Percentiles rank a stretch among this genome's conserved stretches.
These are phyloP conservation scores for Aspergillus sclerotialis DNA, from an alignment of 2,329 filamentous ascomycete species.

Conservation along the genomic window DNA sequence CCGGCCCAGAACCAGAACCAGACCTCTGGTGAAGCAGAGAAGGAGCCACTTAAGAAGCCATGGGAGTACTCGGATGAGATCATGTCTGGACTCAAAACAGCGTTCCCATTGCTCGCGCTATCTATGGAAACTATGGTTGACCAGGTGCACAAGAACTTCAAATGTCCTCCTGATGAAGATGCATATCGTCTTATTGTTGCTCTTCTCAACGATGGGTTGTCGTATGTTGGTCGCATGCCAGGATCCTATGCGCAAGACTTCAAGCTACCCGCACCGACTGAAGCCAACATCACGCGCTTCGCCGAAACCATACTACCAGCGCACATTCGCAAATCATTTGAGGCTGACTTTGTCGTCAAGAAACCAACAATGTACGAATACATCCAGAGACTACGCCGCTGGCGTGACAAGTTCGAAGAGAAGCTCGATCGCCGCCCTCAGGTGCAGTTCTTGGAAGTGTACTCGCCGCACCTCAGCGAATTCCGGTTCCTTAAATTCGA, in stretches of 20 bases:
- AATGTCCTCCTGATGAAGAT: conserved; percentile 96
- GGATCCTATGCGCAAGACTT: conserved; percentile 81
- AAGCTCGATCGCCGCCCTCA: conserved; percentile 80
- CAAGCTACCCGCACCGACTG: conserved; percentile 81
- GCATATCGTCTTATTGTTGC: conserved; percentile 97
- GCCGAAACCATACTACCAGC: conserved; percentile 90
- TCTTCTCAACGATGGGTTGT: conserved; percentile 86
- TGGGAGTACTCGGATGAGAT: conserved; percentile 98
- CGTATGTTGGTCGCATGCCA: conserved; percentile 84
- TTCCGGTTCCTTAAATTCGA: conserved; percentile 98
- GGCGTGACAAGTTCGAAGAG: conserved; percentile 97
- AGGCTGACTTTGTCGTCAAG: conserved; percentile 90
- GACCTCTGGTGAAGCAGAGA: conserved; percentile 24
- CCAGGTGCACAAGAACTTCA: conserved; percentile 98
- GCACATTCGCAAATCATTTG: conserved; percentile 93
- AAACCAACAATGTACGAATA: conserved; percentile 99
- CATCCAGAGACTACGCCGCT: conserved; percentile 90
- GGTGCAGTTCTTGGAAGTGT: conserved; percentile 70
- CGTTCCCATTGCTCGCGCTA: conserved; percentile 87
- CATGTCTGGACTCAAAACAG: conserved; percentile 90
- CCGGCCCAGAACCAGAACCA: conserved; percentile 18
- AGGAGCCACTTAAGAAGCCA: conserved; percentile 61
- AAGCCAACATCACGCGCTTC: conserved; percentile 94
- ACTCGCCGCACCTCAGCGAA: conserved; percentile 86
- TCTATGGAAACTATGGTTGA: conserved; percentile 99